phyloP scores from a whole-genome alignment of 2,329 filamentous ascomycete genomes.

The Pestalotiopsis sp. region DNA sequence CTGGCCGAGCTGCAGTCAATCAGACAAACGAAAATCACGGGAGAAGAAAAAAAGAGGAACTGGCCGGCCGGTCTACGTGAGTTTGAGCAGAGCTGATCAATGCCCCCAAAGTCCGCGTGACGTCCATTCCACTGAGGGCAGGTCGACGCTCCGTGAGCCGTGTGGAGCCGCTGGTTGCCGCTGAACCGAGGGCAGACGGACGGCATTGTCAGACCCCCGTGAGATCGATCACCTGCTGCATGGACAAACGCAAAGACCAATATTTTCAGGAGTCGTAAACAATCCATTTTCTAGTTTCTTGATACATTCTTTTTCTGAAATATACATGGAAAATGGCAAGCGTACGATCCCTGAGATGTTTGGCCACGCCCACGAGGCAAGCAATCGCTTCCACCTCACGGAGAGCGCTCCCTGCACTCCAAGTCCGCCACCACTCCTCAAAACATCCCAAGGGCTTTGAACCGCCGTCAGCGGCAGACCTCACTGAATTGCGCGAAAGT shows the following conservation, averaged over 20 bases:
- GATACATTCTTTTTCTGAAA: slow-evolving; percentile 2
- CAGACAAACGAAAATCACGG: slow-evolving; percentile 14
- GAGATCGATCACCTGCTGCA: not conserved
- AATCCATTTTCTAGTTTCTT: not conserved
- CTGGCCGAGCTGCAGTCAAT: slow-evolving; percentile 17
- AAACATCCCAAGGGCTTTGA: slow-evolving; percentile 66
- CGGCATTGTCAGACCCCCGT: slow-evolving; percentile 1
- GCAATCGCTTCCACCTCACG: slow-evolving; percentile 10
- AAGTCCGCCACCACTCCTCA: slow-evolving; percentile 55
- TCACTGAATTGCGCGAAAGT: slow-evolving; percentile 78
- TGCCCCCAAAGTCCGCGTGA: slow-evolving; percentile 15
- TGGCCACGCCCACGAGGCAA: slow-evolving; percentile 34
- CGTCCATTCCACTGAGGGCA: slow-evolving; percentile 27
- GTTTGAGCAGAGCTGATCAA: not conserved
- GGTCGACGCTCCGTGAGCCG: not conserved
- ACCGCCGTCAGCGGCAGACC: slow-evolving; percentile 71
- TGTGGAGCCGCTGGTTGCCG: slow-evolving; percentile 22
- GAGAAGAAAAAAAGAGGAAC: slow-evolving; percentile 19
- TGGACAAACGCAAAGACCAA: not conserved
- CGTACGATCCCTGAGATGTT: slow-evolving; percentile 38
- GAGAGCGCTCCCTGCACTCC: slow-evolving; percentile 26
- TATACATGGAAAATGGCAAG: slow-evolving; percentile 38
- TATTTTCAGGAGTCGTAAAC: not conserved
- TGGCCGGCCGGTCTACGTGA: slow-evolving; percentile 13
- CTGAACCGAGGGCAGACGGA: slow-evolving; percentile 11